Percentiles rank a stretch among this genome's conserved stretches.
phyloP scores from a whole-genome alignment of 2,329 filamentous ascomycete genomes.

The Fusarium fracticaudum region DNA sequence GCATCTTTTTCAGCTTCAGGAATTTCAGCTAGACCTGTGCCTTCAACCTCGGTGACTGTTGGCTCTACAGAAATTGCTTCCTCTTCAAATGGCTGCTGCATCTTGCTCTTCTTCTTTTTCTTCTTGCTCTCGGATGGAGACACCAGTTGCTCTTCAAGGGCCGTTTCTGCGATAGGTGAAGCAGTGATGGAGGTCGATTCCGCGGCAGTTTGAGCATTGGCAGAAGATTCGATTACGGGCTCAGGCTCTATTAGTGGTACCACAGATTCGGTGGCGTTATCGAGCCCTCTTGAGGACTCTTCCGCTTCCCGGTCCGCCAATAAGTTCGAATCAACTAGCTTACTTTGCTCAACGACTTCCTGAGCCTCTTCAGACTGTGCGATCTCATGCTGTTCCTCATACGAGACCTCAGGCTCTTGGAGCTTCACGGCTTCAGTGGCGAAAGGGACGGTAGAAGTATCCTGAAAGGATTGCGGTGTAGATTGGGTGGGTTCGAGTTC shows the following conservation, averaged over 20 bases:
- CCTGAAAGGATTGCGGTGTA: neutral
- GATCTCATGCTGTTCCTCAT: neutral
- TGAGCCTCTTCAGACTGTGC: neutral
- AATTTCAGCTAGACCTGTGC: neutral
- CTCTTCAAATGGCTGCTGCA: conserved; percentile 14
- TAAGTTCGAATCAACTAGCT: neutral
- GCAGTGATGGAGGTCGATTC: conserved; percentile 26
- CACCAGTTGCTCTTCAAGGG: neutral
- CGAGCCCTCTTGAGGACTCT: neutral
- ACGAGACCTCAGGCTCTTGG: neutral
- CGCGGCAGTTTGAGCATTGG: neutral
- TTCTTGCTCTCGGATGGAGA: conserved; percentile 37
- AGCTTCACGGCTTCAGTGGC: neutral
- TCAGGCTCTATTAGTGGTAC: conserved; percentile 1
- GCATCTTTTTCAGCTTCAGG: conserved; percentile 15
- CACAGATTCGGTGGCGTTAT: conserved; percentile 1
- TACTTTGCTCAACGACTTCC: neutral
- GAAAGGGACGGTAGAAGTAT: neutral
- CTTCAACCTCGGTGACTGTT: neutral
- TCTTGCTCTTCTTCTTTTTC: conserved; percentile 41
- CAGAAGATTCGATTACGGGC: neutral
- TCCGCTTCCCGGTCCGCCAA: neutral
- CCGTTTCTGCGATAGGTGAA: neutral
- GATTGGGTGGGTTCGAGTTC: neutral
- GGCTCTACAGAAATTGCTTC: neutral